These are phyloP conservation scores for Cyberlindnera euphorbiae DNA, from an alignment of 805 yeast species.

Conservation along the genomic window DNA sequence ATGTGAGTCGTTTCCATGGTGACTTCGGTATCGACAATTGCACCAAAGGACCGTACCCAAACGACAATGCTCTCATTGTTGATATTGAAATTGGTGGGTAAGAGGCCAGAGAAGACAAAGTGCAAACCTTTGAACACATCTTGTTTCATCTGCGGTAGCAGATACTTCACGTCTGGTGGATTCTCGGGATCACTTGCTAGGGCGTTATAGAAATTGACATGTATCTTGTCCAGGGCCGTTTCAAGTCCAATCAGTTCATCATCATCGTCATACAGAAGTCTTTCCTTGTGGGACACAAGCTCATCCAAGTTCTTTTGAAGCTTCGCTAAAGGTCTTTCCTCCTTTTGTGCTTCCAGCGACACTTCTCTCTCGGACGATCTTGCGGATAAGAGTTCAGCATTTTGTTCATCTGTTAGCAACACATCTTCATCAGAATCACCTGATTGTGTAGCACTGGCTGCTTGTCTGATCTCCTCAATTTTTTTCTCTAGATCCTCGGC, in stretches of 20 bases:
- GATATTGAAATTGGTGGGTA: conserved; percentile 74
- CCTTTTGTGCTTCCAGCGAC: conserved; percentile 72
- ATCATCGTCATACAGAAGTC: conserved; percentile 74
- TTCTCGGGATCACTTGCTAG: conserved; percentile 37
- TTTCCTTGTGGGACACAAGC: conserved; percentile 17
- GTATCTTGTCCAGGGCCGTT: conserved; percentile 58
- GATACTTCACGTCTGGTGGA: conserved; percentile 61
- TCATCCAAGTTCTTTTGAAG: conserved; percentile 67
- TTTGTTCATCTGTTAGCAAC: conserved; percentile 32
- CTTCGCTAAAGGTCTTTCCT: conserved; percentile 80
- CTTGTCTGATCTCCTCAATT: conserved; percentile 28
- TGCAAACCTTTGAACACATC: conserved; percentile 62
- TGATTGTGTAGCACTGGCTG: conserved; percentile 19
- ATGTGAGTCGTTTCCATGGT: conserved; percentile 79
- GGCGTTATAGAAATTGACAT: conserved; percentile 56
- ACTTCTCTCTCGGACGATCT: conserved; percentile 55
- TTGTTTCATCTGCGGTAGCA: conserved; percentile 71
- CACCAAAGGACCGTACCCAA: conserved; percentile 93
- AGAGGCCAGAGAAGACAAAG: conserved; percentile 81
- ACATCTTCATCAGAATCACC: conserved; percentile 29
- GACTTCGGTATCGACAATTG: conserved; percentile 69
- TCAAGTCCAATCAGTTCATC: conserved; percentile 64
- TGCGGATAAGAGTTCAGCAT: conserved; percentile 26
- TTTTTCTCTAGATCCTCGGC: conserved; percentile 26
- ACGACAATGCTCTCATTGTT: conserved; percentile 81